Conservation (phyloP, 78 protist species). For the Reticulomyxa filosa region DNA sequence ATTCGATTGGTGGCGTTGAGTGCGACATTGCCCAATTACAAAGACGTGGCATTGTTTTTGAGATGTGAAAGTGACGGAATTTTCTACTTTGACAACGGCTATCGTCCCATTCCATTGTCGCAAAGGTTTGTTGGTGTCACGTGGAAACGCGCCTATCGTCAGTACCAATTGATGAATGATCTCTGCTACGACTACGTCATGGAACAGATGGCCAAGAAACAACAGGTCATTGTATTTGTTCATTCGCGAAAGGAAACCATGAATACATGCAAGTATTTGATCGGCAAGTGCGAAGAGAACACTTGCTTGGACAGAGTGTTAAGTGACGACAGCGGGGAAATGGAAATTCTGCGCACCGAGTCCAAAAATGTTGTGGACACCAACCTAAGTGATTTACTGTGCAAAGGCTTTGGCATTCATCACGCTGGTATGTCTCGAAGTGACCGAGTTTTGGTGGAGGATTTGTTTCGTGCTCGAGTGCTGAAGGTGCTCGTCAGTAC, state of each 20-base stretch:
- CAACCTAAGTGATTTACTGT: conserved; percentile 68
- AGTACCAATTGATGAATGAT: conserved; percentile 66
- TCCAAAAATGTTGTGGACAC: conserved; percentile 13
- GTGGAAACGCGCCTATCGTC: conserved; percentile 55
- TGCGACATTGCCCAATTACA: conserved; percentile 97
- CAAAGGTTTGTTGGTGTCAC: conserved; percentile 82
- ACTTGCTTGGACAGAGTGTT: conserved; percentile 33
- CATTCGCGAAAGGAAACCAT: conserved; percentile 93
- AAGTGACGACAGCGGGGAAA: conserved; percentile 21
- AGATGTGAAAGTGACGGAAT: conserved; percentile 65
- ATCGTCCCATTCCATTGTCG: conserved; percentile 87
- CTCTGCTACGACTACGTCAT: conserved; percentile 63
- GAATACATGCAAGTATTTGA: conserved; percentile 48
- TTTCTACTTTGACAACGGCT: conserved; percentile 66
- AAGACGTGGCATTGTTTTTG: conserved; percentile 86
- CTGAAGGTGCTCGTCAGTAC: conserved; percentile 77
- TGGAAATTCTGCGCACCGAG: conserved; percentile 37
- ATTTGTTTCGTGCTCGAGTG: conserved; percentile 60
- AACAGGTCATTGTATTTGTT: conserved; percentile 82
- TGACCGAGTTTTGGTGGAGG: conserved; percentile 65
- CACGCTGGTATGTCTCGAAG: conserved; percentile 85
- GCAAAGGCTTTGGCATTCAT: conserved; percentile 88
- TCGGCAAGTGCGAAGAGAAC: conserved; percentile 27
- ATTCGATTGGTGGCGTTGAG: conserved; percentile 87
- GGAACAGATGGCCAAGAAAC: conserved; percentile 29